Base-by-base conservation (phyloP, 2,329 filamentous ascomycete species). In the Chaetomium olivaceum region DNA sequence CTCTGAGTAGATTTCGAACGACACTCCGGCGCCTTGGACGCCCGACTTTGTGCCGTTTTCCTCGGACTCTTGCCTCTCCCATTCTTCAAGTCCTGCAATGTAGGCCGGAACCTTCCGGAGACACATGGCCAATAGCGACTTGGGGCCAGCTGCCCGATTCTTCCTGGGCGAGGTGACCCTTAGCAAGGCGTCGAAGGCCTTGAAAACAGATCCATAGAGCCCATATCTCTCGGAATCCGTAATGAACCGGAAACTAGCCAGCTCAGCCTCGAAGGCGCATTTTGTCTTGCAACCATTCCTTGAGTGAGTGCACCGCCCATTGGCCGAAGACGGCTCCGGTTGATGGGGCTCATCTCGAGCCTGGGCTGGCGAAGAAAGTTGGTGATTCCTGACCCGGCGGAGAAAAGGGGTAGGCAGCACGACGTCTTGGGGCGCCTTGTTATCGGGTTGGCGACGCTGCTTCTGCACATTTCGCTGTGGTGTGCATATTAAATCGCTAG, bases 121-220 rank as follows among this genome's bases (percentile, higher is more conserved):
- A 64, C 82, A 83, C 78, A 83, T 81, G 23, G 79, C 78, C 21
- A 85, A 66, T 11, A 86, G 75, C 4, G 82, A 82, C 29, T 75
- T 79, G 50, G 66, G 68, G 7, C 4, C 64, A 23, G 72, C 77
- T 67, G 67, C 67, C 64, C n/a, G 58, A 31, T 57, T 68, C 65
- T 14, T 67, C 43, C n/a, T 58, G 16, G 72, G 21, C 3, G 58
- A 65, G 23, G 82, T 83, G 4, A 80, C 77, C 48, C 76, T 76
- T 3, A 84, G 73, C 27, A 85, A 72, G 5, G 78, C 74, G 55
- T 83, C 80, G 16, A 84, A 65, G 2, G 80, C 78, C 43, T 78
- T 76, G 63, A 80, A 79, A 59, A 84, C 77, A 1, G 80, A 78
- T 62, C 82, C 79, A 57, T 81, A 79, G n/a, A 80, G 77, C 2